Evolutionary conservation across 805 yeast genomes (phyloP).

Genomic region (Starmera dryadoides): DNA sequence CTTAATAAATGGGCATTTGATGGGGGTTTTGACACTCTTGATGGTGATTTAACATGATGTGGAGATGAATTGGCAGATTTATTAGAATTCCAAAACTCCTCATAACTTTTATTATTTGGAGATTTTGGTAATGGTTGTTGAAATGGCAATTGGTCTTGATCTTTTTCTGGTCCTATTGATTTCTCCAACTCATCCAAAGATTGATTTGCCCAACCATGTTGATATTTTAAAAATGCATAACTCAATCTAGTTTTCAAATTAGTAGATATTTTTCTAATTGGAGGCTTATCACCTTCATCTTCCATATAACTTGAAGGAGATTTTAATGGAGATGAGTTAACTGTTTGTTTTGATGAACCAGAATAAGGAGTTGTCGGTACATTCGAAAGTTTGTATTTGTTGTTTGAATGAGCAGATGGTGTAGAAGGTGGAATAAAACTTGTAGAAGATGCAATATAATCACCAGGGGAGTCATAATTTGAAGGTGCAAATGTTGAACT

Average conservation of each 20-base stretch:
- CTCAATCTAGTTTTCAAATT: conserved; percentile 31
- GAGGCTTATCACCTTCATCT: conserved; percentile 22
- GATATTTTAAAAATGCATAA: conserved; percentile 33
- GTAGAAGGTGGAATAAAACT: conserved; percentile 15
- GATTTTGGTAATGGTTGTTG: background rate
- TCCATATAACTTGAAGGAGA: conserved; percentile 17
- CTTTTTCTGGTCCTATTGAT: conserved; percentile 2
- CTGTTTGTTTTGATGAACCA: background rate
- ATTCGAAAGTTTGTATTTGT: conserved; percentile 10
- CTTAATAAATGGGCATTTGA: background rate
- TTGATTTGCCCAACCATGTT: conserved; percentile 23
- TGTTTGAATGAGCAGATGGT: conserved; percentile 10
- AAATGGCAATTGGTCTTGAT: conserved; percentile 1
- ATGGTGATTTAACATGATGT: conserved; percentile 4
- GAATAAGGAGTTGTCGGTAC: conserved; percentile 19
- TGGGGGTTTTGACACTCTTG: conserved; percentile 8
- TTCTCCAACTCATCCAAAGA: conserved; percentile 21
- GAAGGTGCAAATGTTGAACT: conserved; percentile 1
- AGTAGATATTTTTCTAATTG: conserved; percentile 32
- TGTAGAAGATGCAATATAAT: conserved; percentile 1
- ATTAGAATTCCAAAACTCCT: conserved; percentile 1
- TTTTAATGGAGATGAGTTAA: conserved; percentile 16
- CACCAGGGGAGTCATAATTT: conserved; percentile 14
- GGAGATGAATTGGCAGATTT: conserved; percentile 4
- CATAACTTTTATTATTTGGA: conserved; percentile 17